Percentiles rank a stretch among this genome's conserved stretches.
Evolutionary conservation across 805 yeast species (phyloP).

Genomic region (Lipomyces sp.): DNA sequence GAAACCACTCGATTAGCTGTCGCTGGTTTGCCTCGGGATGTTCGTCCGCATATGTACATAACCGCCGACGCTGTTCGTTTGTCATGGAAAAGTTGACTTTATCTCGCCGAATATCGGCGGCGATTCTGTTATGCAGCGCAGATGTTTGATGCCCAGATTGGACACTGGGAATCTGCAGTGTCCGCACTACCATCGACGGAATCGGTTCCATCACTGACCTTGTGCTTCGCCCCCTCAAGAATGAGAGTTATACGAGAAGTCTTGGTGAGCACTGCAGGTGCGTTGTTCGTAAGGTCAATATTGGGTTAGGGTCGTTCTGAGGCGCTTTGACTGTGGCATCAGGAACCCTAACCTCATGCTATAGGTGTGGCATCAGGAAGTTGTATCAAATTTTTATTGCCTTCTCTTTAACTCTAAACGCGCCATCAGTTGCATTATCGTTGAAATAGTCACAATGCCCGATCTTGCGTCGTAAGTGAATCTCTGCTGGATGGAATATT

Average conservation of each 20-base stretch:
- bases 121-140: background rate
- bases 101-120: background rate
- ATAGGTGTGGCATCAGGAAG: too few species aligned
- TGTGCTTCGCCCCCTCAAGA: background rate
- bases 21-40: conserved; percentile 33
- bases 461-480: conserved; percentile 33
- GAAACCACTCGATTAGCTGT: conserved; percentile 33
- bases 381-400: background rate
- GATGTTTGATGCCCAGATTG: background rate
- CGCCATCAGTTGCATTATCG: background rate
- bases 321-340: background rate
- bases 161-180: background rate
- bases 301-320: background rate
- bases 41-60: conserved; percentile 30
- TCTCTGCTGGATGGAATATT: background rate
- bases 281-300: too few species aligned
- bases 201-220: background rate
- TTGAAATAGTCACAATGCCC: conserved; percentile 21
- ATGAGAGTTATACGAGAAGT: background rate
- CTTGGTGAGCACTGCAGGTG: too few species aligned
- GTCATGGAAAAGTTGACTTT: conserved; percentile 34
- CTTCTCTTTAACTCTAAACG: background rate
- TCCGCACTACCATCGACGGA: background rate
- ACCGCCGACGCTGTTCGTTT: conserved; percentile 35
- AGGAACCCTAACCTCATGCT: too few species aligned